phyloP scores from a whole-genome alignment of 2,329 filamentous ascomycete species.

The Waltergamsia citrina region DNA sequence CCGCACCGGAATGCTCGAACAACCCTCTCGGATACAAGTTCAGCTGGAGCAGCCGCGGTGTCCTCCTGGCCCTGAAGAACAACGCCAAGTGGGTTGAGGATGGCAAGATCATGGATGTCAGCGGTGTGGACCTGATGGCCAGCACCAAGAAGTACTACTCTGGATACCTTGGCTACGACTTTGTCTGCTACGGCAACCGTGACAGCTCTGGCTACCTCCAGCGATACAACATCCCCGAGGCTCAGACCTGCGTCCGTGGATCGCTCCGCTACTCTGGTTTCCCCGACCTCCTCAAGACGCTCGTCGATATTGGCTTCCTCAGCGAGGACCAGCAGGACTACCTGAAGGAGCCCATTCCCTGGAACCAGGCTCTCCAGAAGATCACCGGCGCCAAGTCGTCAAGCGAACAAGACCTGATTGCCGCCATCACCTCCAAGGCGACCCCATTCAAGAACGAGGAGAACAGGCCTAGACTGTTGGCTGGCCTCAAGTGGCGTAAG shows the following conservation, averaged over 20 bases:
- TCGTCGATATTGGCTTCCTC: slow-evolving; percentile 88
- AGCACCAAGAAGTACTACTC: slow-evolving; percentile 86
- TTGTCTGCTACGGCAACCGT: slow-evolving; percentile 89
- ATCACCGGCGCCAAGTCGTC: slow-evolving; percentile 61
- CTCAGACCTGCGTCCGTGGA: slow-evolving; percentile 65
- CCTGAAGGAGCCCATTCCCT: slow-evolving; percentile 60
- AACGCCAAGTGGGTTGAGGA: slow-evolving; percentile 75
- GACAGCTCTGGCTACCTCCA: slow-evolving; percentile 83
- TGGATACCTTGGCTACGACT: slow-evolving; percentile 81
- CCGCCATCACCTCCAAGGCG: slow-evolving; percentile 66
- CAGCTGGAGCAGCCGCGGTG: slow-evolving; percentile 71
- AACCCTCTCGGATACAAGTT: slow-evolving; percentile 94
- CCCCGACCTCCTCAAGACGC: slow-evolving; percentile 78
- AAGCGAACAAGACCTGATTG: slow-evolving; percentile 59
- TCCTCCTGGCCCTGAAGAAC: slow-evolving; percentile 80
- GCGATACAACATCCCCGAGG: slow-evolving; percentile 87
- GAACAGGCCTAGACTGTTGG: slow-evolving; percentile 60
- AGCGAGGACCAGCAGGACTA: slow-evolving; percentile 56
- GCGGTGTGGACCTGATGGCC: slow-evolving; percentile 64
- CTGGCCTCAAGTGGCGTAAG: slow-evolving; percentile 69
- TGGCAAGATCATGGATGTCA: slow-evolving; percentile 62
- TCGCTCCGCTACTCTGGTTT: slow-evolving; percentile 79
- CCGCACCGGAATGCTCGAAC: slow-evolving; percentile 62
- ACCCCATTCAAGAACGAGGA: slow-evolving; percentile 59
- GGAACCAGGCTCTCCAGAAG: slow-evolving; percentile 78